Evolutionary conservation across 23 red algal species (phyloP).

Genomic region (Gracilaria caudata): DNA sequence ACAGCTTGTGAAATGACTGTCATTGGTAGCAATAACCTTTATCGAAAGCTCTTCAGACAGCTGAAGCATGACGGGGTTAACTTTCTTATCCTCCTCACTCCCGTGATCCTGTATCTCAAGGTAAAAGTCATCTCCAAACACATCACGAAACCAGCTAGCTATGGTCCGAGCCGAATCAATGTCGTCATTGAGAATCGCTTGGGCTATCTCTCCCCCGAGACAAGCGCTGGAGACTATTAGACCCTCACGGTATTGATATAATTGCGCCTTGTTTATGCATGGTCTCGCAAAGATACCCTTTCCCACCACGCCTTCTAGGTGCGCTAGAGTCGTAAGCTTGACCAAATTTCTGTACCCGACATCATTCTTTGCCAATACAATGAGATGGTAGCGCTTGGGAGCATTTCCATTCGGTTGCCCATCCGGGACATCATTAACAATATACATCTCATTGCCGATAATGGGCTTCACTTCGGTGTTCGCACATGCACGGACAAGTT

Average conservation of each 20-base stretch:
- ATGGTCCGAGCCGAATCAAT: constrained; percentile 66
- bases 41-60: constrained; percentile 74
- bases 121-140: constrained; percentile 93
- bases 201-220: constrained; percentile 91
- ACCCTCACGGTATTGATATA: constrained; percentile 85
- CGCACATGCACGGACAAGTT: constrained; percentile 76
- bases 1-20: constrained; percentile 91
- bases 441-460: constrained; percentile 98
- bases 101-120: constrained; percentile 98
- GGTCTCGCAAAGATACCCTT: constrained; percentile 86
- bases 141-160: constrained; percentile 92
- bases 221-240: constrained; percentile 89
- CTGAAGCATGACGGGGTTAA: constrained; percentile 64
- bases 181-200: constrained; percentile 63
- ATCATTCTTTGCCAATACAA: constrained; percentile 92
- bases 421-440: constrained; percentile 57
- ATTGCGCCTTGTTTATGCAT: constrained; percentile 87
- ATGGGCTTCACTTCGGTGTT: constrained; percentile 83
- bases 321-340: constrained; percentile 82
- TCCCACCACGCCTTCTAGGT: constrained; percentile 79
- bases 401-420: constrained; percentile 11
- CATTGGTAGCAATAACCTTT: constrained; percentile 90
- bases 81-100: constrained; percentile 73
- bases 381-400: constrained; percentile 84
- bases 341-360: constrained; percentile 86